phyloP scores from a whole-genome alignment of 2,329 filamentous ascomycete genomes.

The Calonectria multiphialidica region DNA sequence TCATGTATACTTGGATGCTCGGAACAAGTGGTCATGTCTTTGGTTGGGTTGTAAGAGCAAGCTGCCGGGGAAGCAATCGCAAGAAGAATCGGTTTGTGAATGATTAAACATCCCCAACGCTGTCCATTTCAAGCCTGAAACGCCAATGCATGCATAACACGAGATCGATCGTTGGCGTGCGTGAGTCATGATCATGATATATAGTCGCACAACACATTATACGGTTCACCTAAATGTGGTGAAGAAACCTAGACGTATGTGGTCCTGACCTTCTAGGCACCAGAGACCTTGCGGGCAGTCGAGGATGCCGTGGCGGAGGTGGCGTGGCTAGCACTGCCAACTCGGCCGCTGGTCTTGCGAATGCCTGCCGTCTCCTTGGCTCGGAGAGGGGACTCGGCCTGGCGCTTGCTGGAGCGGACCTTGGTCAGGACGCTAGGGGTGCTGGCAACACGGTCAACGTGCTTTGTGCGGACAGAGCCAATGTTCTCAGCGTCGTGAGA shows the following conservation, averaged over 20 bases:
- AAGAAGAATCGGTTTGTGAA: slow-evolving; percentile 37
- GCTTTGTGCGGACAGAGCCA: slow-evolving; percentile 67
- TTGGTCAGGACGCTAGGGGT: slow-evolving; percentile 71
- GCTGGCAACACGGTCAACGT: slow-evolving; percentile 67
- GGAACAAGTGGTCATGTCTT: slow-evolving; percentile 19
- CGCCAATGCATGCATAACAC: slow-evolving; percentile 60
- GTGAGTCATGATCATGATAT: slow-evolving; percentile 58
- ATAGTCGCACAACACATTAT: slow-evolving; percentile 37
- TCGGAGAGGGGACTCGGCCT: slow-evolving; percentile 62
- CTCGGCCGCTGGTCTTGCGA: slow-evolving; percentile 75
- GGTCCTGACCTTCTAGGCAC: slow-evolving; percentile 46
- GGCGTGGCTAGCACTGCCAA: slow-evolving; percentile 67
- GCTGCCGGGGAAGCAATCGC: slow-evolving; percentile 28
- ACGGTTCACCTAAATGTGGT: slow-evolving; percentile 29
- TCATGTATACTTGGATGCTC: too few relatives aligned
- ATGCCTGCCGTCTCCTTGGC: slow-evolving; percentile 66
- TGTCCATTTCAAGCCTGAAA: slow-evolving; percentile 46
- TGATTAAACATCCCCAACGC: slow-evolving; percentile 40
- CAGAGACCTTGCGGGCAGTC: slow-evolving; percentile 67
- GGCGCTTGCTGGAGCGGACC: slow-evolving; percentile 71
- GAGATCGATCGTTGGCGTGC: slow-evolving; percentile 53
- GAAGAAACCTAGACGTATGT: slow-evolving; percentile 35
- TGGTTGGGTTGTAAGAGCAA: slow-evolving; percentile 29
- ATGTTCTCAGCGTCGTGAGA: slow-evolving; percentile 80
- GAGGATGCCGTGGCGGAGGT: slow-evolving; percentile 57